phyloP scores from a whole-genome alignment of 495 filamentous ascomycete genomes.

The Lindgomyces ingoldianus region DNA sequence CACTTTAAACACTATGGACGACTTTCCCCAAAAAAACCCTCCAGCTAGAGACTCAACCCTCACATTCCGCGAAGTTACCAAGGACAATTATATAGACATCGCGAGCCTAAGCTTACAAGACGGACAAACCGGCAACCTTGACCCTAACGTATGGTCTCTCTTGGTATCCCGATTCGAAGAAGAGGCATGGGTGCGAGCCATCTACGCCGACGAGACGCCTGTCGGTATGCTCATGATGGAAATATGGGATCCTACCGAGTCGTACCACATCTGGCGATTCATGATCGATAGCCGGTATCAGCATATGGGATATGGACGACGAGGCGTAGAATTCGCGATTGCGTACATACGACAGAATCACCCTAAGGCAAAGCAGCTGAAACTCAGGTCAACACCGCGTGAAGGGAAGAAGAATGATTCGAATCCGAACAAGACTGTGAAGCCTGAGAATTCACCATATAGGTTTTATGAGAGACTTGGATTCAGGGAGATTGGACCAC shows the following conservation, averaged over 20 bases:
- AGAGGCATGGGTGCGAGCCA: constrained; percentile 5
- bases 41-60: neutral
- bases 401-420: neutral
- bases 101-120: neutral
- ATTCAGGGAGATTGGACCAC: neutral
- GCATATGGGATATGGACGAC: neutral
- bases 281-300: constrained; percentile 4
- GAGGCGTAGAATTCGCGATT: neutral
- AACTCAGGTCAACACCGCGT: neutral
- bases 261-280: constrained; percentile 1
- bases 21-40: neutral
- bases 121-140: constrained; percentile 2
- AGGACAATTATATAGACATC: neutral
- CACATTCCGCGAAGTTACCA: constrained; percentile 7
- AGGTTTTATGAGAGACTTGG: neutral
- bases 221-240: neutral
- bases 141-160: constrained; percentile 8
- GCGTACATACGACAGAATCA: neutral
- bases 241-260: neutral
- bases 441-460: neutral
- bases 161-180: neutral
- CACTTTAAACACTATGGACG: neutral
- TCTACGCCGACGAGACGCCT: constrained; percentile 4
- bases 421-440: neutral
- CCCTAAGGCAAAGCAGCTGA: neutral